Evolutionary conservation across 768 basidiomycete species (phyloP), one percentile per base, ranked within the genome.

Genomic region (Mycena belliarum): DNA sequence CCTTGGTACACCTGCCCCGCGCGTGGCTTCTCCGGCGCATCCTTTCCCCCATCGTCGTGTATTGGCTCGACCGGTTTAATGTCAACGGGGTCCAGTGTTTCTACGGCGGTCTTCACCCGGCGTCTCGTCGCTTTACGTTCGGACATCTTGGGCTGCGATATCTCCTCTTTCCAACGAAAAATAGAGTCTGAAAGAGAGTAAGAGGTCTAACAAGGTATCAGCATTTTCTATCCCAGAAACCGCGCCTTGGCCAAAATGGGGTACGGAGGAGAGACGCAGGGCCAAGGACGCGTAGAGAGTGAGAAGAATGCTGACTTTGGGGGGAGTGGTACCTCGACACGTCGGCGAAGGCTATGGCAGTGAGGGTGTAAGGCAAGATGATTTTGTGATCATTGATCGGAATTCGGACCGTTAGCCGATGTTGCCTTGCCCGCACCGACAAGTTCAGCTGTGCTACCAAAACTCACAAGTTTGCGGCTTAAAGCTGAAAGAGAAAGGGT

Each of bases 281-380:
- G 33, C 18, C n/a, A 1, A 8, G 6, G 20, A 32, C 32, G 43
- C 38, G 40, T 37, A 12, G 28, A 10, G 25, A 7, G 15, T 3
- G 26, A 21, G 1, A 23, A 0, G 1, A 18, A 15, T 20, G 11
- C 57, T 21, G 1, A 58, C 57, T 51, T 58, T 56, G 32, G 16
- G 45, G 7, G 21, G 25, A 20, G 57, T 52, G 57, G 46, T 41
- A 23, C 57, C 57, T 52, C 57, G 57, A 58, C 57, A 58, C 57
- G 57, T 58, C 35, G 57, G n/a, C 29, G n/a, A 46, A 50, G 11
- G 43, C 25, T 6, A 35, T 15, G 32, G 14, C 16, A 28, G 10
- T 47, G 29, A 37, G 32, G 35, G 50, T 15, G n/a, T 38, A 32
- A 32, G 37, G 35, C 9, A 25, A 41, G 45, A 48, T 45, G 50